Evolutionary conservation across 2,329 filamentous ascomycete genomes (phyloP).

Genomic region (Fusarium duplospermum): DNA sequence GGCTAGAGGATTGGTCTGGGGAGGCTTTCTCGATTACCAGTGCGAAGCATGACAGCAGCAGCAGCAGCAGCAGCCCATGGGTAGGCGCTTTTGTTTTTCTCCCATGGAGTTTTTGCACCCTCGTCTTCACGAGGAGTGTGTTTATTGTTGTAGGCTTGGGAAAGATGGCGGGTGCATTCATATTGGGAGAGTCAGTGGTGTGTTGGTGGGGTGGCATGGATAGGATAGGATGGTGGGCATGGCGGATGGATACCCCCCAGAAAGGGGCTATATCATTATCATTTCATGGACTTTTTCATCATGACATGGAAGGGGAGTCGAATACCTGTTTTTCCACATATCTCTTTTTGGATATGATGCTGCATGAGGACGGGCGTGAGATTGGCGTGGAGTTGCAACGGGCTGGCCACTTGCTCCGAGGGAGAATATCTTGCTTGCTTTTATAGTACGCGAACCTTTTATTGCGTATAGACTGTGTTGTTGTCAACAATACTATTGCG

Average conservation of each 20-base stretch:
- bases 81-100: slow-evolving; percentile 32
- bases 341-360: slow-evolving; percentile 5
- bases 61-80: slow-evolving; percentile 25
- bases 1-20: slow-evolving; percentile 23
- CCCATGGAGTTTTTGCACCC: slow-evolving; percentile 10
- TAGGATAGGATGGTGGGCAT: background rate
- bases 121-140: slow-evolving; percentile 1
- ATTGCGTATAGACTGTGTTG: background rate
- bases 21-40: slow-evolving; percentile 31
- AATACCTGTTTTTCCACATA: background rate
- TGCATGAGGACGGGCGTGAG: background rate
- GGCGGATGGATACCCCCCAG: background rate
- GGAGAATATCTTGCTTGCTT: background rate
- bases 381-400: background rate
- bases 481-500: background rate
- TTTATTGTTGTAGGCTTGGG: slow-evolving; percentile 18
- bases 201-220: slow-evolving; percentile 16
- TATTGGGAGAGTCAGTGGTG: slow-evolving; percentile 18
- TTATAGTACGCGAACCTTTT: background rate
- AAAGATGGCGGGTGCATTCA: slow-evolving; percentile 5
- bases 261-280: slow-evolving; percentile 20
- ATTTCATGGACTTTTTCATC: slow-evolving; percentile 4
- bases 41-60: slow-evolving; percentile 32
- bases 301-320: slow-evolving; percentile 1
- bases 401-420: slow-evolving; percentile 1